These are phyloP conservation scores for Begonia masoniana DNA, from an alignment of 306 rosid genomes.

Conservation along the genomic window DNA sequence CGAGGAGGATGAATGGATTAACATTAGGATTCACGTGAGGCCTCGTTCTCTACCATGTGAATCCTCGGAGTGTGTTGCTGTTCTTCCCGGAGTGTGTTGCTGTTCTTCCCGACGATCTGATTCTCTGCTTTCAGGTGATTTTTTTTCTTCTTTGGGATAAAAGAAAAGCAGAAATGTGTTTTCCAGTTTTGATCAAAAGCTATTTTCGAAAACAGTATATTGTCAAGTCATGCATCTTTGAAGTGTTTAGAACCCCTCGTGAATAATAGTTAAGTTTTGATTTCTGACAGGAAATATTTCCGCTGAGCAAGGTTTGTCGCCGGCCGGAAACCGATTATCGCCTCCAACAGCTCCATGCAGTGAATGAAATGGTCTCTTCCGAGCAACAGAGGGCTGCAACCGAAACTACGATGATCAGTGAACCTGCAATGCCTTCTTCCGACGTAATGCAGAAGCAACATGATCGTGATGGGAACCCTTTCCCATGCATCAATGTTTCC, in stretches of 20 bases:
- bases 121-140: conserved; percentile 88
- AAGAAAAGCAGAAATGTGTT: no score
- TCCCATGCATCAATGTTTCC: conserved; percentile 21
- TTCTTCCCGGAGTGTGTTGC: conserved; percentile 87
- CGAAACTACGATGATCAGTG: conserved; percentile 24
- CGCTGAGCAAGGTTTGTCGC: conserved; percentile 87
- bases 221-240: no score
- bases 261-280: background rate
- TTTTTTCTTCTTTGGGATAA: no score
- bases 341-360: conserved; percentile 83
- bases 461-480: conserved; percentile 7
- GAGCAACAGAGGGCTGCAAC: conserved; percentile 42
- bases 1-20: conserved; percentile 97
- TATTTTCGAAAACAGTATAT: no score
- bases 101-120: conserved; percentile 96
- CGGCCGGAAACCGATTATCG: conserved; percentile 88
- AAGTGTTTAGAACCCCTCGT: no score
- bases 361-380: conserved; percentile 37
- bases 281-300: conserved; percentile 74
- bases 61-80: conserved; percentile 95
- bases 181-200: no score
- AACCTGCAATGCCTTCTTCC: conserved; percentile 18
- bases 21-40: conserved; percentile 64
- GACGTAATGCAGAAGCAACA: conserved; percentile 42
- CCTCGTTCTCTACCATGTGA: conserved; percentile 97